phyloP scores from a whole-genome alignment of 1,284 basidiomycete species.

The Tilletia indica region DNA sequence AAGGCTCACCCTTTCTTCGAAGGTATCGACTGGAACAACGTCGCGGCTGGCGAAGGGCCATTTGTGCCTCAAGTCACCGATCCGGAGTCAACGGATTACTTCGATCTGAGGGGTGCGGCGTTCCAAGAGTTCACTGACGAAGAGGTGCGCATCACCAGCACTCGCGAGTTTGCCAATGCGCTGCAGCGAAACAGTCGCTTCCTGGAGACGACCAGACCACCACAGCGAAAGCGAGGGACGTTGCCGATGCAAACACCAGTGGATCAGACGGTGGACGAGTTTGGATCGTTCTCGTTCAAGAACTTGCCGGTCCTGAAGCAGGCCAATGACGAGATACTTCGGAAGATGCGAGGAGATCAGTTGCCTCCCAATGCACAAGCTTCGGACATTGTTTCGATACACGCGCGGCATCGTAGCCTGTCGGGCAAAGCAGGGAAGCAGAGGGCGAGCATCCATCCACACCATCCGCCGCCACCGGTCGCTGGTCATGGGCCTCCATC shows the following conservation, averaged over 20 bases:
- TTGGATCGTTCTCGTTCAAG: slow-evolving; percentile 97
- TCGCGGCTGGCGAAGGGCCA: slow-evolving; percentile 81
- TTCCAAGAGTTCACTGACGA: slow-evolving; percentile 85
- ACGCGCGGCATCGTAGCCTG: slow-evolving; percentile 45
- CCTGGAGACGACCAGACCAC: slow-evolving; percentile 57
- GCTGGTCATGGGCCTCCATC: slow-evolving; percentile 59
- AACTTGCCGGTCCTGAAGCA: slow-evolving; percentile 95
- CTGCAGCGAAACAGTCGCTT: slow-evolving; percentile 28
- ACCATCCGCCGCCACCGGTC: slow-evolving; percentile 21
- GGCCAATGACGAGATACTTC: slow-evolving; percentile 96
- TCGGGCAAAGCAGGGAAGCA: slow-evolving; percentile 35
- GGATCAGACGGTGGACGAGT: slow-evolving; percentile 68
- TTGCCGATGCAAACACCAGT: slow-evolving; percentile 30
- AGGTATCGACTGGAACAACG: slow-evolving; percentile 87
- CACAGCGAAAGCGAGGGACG: slow-evolving; percentile 29
- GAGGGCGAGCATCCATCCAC: slow-evolving; percentile 23
- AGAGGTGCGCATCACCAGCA: slow-evolving; percentile 24
- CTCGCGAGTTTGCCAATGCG: slow-evolving; percentile 36
- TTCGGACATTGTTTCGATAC: slow-evolving; percentile 34
- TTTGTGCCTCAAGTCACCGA: slow-evolving; percentile 95
- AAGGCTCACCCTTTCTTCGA: slow-evolving; percentile 87
- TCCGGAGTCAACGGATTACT: slow-evolving; percentile 98
- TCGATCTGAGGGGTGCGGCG: slow-evolving; percentile 88
- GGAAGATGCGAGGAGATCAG: slow-evolving; percentile 69
- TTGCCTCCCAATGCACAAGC: slow-evolving; percentile 40